Evolutionary conservation across 371 early-diverging fungal species (phyloP).

Genomic region (Apophysomyces elegans): DNA sequence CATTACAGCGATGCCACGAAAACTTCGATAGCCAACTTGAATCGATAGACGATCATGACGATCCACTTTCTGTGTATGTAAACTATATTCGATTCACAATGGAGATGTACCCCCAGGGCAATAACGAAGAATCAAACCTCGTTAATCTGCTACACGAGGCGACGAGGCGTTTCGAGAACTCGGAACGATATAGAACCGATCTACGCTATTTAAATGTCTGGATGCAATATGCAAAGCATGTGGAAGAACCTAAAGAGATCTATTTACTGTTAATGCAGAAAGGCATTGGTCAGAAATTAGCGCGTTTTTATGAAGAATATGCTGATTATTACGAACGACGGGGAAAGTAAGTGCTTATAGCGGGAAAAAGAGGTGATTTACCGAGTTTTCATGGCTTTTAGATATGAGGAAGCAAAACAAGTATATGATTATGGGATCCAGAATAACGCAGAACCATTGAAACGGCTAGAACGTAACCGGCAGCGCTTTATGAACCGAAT

Average conservation of each 20-base stretch:
- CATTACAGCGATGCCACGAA: conserved; percentile 38
- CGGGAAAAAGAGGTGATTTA: no score
- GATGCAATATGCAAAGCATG: conserved; percentile 66
- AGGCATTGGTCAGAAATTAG: conserved; percentile 68
- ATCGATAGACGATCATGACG: conserved; percentile 58
- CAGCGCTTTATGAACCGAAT: conserved; percentile 13
- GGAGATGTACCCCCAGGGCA: conserved; percentile 71
- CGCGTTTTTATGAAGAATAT: conserved; percentile 82
- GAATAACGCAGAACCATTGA: conserved; percentile 56
- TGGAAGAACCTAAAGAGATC: conserved; percentile 63
- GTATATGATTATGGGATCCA: conserved; percentile 59
- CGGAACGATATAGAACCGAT: conserved; percentile 75
- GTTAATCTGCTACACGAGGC: conserved; percentile 63
- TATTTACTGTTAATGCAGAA: conserved; percentile 73
- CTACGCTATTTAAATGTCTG: conserved; percentile 77
- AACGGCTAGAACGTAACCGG: conserved; percentile 36
- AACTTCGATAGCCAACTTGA: conserved; percentile 56
- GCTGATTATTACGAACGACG: conserved; percentile 62
- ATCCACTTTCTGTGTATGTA: conserved; percentile 78
- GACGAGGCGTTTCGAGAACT: conserved; percentile 60
- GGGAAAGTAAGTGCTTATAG: conserved; percentile 41
- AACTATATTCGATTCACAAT: conserved; percentile 79
- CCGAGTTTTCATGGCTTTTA: conserved; percentile 12
- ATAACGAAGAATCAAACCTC: conserved; percentile 58
- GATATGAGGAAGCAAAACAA: conserved; percentile 57